A percentile compares a stretch with the other conserved stretches of the same genome.
Evolutionary conservation across 2,329 filamentous ascomycete species (phyloP).

Genomic region (Pestalotiopsis sp.): DNA sequence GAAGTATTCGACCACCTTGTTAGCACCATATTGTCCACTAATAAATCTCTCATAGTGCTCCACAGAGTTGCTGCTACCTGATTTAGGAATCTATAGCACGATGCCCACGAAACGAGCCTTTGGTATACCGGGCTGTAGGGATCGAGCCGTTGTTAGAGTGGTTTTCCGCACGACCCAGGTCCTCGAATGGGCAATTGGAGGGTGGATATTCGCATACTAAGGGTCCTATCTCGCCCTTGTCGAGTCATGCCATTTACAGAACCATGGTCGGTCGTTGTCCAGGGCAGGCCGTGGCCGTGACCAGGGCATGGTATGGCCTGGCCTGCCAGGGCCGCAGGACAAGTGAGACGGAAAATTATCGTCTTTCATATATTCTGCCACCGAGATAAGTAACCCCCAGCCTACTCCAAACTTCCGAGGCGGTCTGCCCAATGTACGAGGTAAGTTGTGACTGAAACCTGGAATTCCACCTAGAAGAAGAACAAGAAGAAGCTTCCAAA

Average conservation of each 20-base stretch:
- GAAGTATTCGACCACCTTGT: neutral
- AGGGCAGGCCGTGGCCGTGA: too few relatives aligned
- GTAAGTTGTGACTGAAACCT: too few relatives aligned
- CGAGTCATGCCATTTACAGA: conserved; percentile 2
- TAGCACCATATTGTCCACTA: neutral
- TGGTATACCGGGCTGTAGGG: neutral
- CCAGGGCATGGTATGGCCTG: too few relatives aligned
- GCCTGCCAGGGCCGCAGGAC: neutral
- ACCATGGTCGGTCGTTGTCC: neutral
- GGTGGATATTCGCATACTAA: neutral
- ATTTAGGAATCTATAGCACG: neutral
- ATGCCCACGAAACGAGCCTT: neutral
- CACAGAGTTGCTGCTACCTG: neutral
- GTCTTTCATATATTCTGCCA: neutral
- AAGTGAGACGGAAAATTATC: conserved; percentile 2
- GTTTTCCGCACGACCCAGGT: neutral
- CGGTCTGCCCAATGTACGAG: too few relatives aligned
- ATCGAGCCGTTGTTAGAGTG: neutral
- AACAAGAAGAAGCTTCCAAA: too few relatives aligned
- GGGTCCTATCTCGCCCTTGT: neutral
- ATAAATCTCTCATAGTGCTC: neutral
- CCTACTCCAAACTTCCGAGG: neutral
- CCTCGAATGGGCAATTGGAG: neutral
- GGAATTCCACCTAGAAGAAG: too few relatives aligned
- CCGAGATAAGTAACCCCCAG: neutral